Evolutionary conservation across 2,329 filamentous ascomycete species (phyloP).

Genomic region (Rugonectria rugulosa): DNA sequence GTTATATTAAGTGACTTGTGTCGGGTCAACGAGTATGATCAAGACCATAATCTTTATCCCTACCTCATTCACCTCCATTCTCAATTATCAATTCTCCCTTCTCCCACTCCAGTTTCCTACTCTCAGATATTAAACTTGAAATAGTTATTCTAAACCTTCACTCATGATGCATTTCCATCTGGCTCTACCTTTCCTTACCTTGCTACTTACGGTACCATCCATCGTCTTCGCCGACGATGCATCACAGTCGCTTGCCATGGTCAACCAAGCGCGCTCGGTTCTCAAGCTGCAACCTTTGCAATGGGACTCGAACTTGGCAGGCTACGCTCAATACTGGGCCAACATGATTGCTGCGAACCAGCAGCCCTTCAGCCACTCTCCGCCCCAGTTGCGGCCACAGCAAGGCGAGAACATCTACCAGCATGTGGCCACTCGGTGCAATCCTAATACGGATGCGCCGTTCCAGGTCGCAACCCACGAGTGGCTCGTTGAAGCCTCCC

Average conservation of each 20-base stretch:
- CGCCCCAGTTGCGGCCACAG: slow-evolving; percentile 39
- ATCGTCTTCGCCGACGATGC: slow-evolving; percentile 32
- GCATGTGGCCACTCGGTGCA: slow-evolving; percentile 41
- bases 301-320: slow-evolving; percentile 42
- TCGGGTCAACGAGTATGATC: no score
- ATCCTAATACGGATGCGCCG: slow-evolving; percentile 39
- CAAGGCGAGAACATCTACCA: slow-evolving; percentile 47
- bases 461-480: slow-evolving; percentile 40
- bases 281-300: slow-evolving; percentile 39
- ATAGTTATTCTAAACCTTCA: not conserved
- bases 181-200: slow-evolving; percentile 16
- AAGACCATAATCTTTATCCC: no score
- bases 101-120: not conserved
- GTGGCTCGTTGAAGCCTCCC: slow-evolving; percentile 43
- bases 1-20: no score
- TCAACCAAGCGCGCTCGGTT: slow-evolving; percentile 43
- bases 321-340: slow-evolving; percentile 46
- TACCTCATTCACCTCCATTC: not conserved
- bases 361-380: slow-evolving; percentile 43
- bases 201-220: slow-evolving; percentile 22
- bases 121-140: not conserved
- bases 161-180: slow-evolving; percentile 16
- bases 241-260: slow-evolving; percentile 34
- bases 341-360: slow-evolving; percentile 42
- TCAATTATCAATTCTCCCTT: not conserved